Evolutionary conservation across 495 filamentous ascomycete genomes (phyloP).

Genomic region (Annulohypoxylon maeteangense): DNA sequence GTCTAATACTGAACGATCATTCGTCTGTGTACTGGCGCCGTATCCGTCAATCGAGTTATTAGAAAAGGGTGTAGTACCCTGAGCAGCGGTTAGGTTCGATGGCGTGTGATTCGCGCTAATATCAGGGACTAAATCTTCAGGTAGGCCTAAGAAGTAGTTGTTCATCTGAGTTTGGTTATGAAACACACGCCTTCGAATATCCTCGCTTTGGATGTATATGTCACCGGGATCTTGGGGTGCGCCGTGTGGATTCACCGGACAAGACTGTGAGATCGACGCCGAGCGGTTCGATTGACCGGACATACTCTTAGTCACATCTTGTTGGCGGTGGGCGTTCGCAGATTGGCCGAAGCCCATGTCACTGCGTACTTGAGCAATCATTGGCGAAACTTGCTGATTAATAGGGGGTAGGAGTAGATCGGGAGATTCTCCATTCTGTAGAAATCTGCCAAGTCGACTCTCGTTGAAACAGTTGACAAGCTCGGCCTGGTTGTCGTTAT

Average conservation of each 20-base stretch:
- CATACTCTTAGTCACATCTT: conserved; percentile 13
- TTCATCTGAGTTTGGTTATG: conserved; percentile 34
- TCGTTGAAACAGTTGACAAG: conserved; percentile 46
- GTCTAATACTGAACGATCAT: conserved; percentile 18
- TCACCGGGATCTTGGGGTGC: conserved; percentile 47
- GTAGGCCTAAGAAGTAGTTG: conserved; percentile 19
- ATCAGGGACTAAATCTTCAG: conserved; percentile 20
- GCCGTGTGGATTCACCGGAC: conserved; percentile 43
- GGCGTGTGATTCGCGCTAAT: conserved; percentile 15
- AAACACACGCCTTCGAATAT: conserved; percentile 43
- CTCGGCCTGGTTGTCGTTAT: conserved; percentile 48
- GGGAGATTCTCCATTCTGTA: conserved; percentile 46
- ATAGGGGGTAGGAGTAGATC: conserved; percentile 43
- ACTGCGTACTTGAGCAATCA: conserved; percentile 32
- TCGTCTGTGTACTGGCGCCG: conserved; percentile 13
- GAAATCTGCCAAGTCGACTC: conserved; percentile 43
- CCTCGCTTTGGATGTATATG: conserved; percentile 47
- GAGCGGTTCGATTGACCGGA: conserved; percentile 26
- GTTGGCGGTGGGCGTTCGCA: conserved; percentile 30
- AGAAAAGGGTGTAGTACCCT: conserved; percentile 35
- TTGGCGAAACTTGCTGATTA: conserved; percentile 37
- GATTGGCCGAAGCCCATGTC: conserved; percentile 36
- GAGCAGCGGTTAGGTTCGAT: conserved; percentile 13
- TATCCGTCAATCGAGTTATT: conserved; percentile 39
- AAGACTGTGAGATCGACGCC: conserved; percentile 16